phyloP scores from a whole-genome alignment of 2,329 filamentous ascomycete genomes.

The Fusarium oligoseptatum region DNA sequence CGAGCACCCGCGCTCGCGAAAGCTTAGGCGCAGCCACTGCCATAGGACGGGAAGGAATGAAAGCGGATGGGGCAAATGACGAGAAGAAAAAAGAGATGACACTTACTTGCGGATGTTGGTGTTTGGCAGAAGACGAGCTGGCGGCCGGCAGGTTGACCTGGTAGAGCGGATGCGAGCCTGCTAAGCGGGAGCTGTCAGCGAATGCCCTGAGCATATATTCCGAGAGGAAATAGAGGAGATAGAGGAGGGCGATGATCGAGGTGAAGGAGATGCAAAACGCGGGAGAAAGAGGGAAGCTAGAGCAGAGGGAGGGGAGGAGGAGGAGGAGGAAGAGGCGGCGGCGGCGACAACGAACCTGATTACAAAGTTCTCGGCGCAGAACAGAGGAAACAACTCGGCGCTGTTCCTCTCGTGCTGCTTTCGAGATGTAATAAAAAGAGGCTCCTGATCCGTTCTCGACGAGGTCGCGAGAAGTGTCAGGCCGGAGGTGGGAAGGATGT shows the following conservation, averaged over 20 bases:
- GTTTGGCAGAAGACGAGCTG: background rate
- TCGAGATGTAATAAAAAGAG: background rate
- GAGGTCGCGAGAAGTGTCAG: background rate
- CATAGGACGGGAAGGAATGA: background rate
- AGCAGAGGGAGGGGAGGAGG: background rate
- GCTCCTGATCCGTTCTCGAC: background rate
- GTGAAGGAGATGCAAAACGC: background rate
- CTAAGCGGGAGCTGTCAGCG: background rate
- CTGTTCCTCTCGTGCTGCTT: constrained; percentile 22
- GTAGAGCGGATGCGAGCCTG: background rate
- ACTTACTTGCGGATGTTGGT: background rate
- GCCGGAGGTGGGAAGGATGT: background rate
- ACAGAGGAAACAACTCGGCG: constrained; percentile 28
- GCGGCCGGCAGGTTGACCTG: background rate
- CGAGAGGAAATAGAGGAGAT: too few relatives aligned
- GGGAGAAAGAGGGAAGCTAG: background rate
- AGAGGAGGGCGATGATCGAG: background rate
- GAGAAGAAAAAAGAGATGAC: background rate
- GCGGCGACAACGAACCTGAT: constrained; percentile 15
- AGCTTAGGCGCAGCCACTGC: background rate
- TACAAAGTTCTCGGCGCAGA: constrained; percentile 5
- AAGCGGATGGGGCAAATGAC: background rate
- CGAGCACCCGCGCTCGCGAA: background rate
- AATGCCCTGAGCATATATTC: background rate
- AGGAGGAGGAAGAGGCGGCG: background rate